Conservation (phyloP, 2,329 filamentous ascomycete genomes). For the Hypoxylon sp. region DNA sequence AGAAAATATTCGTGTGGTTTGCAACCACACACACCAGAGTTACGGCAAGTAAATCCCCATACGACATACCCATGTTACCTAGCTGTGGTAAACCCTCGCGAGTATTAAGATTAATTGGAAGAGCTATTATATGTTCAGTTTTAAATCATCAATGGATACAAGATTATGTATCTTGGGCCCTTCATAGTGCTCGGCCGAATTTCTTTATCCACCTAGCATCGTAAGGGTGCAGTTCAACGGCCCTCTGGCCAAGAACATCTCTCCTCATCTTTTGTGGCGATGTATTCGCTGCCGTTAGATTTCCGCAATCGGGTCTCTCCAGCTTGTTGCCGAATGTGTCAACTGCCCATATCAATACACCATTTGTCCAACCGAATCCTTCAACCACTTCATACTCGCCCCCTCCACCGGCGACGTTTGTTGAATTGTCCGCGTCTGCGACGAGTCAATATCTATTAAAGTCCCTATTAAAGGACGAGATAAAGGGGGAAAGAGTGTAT, state of each 20-base stretch:
- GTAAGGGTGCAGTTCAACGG: conserved; percentile 63
- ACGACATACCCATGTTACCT: background rate
- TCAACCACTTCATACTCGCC: conserved; percentile 79
- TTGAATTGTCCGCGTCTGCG: conserved; percentile 67
- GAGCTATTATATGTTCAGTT: background rate
- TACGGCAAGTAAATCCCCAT: background rate
- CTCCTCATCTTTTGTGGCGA: conserved; percentile 53
- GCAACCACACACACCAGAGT: background rate
- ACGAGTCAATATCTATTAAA: conserved; percentile 16
- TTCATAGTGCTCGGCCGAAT: conserved; percentile 55
- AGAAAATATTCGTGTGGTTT: background rate
- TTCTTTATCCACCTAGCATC: conserved; percentile 66
- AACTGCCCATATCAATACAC: conserved; percentile 75
- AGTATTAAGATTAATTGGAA: conserved; percentile 1
- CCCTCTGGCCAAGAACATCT: conserved; percentile 50
- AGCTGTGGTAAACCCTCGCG: background rate
- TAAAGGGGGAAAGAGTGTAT: background rate
- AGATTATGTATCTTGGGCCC: background rate
- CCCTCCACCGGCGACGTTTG: conserved; percentile 73
- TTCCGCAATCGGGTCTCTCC: conserved; percentile 68
- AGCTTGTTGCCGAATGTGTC: conserved; percentile 73
- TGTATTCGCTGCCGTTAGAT: conserved; percentile 61
- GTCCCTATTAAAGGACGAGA: background rate
- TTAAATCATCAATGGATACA: background rate
- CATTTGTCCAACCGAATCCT: conserved; percentile 80